Percentiles rank a stretch among this genome's conserved stretches.
Conservation (phyloP, 305 asterid genomes). For the Fraxinus baroniana region DNA sequence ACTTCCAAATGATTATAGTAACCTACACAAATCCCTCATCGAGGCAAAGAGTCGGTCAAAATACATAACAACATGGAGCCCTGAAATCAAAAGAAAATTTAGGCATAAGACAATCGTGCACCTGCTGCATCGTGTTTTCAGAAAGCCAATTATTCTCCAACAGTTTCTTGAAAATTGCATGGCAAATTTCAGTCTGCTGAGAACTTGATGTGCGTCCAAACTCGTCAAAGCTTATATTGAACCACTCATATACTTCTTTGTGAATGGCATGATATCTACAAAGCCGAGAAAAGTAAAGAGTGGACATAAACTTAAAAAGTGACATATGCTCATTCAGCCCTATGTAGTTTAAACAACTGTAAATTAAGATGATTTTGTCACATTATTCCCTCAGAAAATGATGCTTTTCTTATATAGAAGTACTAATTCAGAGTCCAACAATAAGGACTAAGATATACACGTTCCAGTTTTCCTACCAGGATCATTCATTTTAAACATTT, state of each 20-base stretch:
- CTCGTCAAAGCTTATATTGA: conserved; percentile 25
- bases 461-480: neutral
- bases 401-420: neutral
- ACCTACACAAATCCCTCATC: neutral
- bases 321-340: neutral
- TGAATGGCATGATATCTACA: conserved; percentile 81
- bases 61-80: neutral
- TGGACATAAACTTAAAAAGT: conserved; percentile 12
- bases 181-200: conserved; percentile 87
- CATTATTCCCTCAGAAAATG: neutral
- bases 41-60: neutral
- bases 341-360: neutral
- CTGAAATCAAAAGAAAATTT: neutral
- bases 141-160: conserved; percentile 78
- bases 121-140: conserved; percentile 87
- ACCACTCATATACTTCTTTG: conserved; percentile 78
- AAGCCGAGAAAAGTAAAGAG: conserved; percentile 5
- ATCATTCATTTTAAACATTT: neutral
- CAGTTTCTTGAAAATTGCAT: conserved; percentile 72
- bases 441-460: neutral
- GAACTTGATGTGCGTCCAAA: conserved; percentile 94
- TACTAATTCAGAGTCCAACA: neutral
- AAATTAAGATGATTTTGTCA: conserved; percentile 6
- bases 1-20: conserved; percentile 19
- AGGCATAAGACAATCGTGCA: conserved; percentile 21